phyloP scores from a whole-genome alignment of 1,284 basidiomycete species.

The Athelia sp. region DNA sequence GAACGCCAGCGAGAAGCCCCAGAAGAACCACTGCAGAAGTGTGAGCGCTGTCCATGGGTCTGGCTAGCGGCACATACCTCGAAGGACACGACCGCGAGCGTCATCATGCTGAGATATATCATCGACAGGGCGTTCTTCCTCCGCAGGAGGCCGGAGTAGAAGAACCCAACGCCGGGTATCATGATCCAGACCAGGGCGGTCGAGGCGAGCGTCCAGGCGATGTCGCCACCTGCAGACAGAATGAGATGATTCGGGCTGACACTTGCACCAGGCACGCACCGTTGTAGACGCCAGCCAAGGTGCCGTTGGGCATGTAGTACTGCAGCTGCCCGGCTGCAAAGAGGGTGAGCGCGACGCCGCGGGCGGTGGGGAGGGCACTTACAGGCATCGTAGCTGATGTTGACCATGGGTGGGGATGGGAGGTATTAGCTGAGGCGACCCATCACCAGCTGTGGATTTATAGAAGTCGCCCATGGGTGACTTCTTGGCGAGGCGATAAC shows the following conservation, averaged over 20 bases:
- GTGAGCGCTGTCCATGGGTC: conserved; percentile 3
- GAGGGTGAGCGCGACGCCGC: background rate
- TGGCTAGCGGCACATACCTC: conserved; percentile 40
- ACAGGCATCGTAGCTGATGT: conserved; percentile 1
- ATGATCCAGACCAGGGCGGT: conserved; percentile 87
- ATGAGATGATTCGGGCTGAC: background rate
- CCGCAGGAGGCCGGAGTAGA: conserved; percentile 83
- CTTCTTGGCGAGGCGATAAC: no score
- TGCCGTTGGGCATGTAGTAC: background rate
- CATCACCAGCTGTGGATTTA: no score
- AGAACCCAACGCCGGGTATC: conserved; percentile 87
- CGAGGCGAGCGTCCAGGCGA: conserved; percentile 70
- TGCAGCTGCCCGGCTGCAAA: background rate
- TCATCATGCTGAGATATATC: conserved; percentile 83
- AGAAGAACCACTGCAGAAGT: conserved; percentile 63
- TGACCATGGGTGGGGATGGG: background rate
- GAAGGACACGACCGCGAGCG: conserved; percentile 71
- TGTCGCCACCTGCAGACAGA: conserved; percentile 48
- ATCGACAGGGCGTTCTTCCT: conserved; percentile 92
- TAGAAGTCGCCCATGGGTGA: no score
- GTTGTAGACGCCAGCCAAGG: background rate
- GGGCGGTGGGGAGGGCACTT: background rate
- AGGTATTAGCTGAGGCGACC: no score
- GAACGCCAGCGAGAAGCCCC: conserved; percentile 71
- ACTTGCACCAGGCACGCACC: background rate